phyloP scores from a whole-genome alignment of 805 yeast genomes.

The Ogataea glucozyma region DNA sequence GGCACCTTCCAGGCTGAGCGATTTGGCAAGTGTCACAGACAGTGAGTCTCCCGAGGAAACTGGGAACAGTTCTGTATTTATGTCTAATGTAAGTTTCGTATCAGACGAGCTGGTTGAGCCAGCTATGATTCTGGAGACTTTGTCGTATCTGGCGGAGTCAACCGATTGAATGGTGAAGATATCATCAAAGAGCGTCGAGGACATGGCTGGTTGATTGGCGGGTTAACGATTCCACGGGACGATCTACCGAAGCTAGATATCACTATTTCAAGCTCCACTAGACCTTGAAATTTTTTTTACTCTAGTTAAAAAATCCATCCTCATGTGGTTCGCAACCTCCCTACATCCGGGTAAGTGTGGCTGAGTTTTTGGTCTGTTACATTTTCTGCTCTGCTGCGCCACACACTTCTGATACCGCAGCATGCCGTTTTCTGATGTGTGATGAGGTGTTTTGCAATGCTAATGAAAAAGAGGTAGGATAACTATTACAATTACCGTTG shows the following conservation, averaged over 20 bases:
- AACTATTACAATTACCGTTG: no score
- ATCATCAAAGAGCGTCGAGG: slow-evolving; percentile 86
- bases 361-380: no score
- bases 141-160: slow-evolving; percentile 88
- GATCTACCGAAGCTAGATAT: no score
- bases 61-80: slow-evolving; percentile 91
- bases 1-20: slow-evolving; percentile 57
- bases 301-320: not conserved
- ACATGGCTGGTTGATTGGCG: slow-evolving; percentile 39
- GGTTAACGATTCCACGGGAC: no score
- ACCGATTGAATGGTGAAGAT: slow-evolving; percentile 82
- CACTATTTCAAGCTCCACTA: no score
- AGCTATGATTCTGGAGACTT: slow-evolving; percentile 86
- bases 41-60: slow-evolving; percentile 72
- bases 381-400: not conserved
- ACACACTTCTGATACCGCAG: not conserved
- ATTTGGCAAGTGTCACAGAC: slow-evolving; percentile 82
- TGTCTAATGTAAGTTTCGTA: slow-evolving; percentile 81
- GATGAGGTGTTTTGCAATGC: not conserved
- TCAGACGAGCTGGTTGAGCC: slow-evolving; percentile 80
- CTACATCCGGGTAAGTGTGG: slow-evolving; percentile 1
- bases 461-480: no score
- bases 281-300: not conserved
- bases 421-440: not conserved
- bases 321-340: not conserved